Base-by-base conservation (phyloP, 192 early-diverging fungal species). In the Backusella luteola region DNA sequence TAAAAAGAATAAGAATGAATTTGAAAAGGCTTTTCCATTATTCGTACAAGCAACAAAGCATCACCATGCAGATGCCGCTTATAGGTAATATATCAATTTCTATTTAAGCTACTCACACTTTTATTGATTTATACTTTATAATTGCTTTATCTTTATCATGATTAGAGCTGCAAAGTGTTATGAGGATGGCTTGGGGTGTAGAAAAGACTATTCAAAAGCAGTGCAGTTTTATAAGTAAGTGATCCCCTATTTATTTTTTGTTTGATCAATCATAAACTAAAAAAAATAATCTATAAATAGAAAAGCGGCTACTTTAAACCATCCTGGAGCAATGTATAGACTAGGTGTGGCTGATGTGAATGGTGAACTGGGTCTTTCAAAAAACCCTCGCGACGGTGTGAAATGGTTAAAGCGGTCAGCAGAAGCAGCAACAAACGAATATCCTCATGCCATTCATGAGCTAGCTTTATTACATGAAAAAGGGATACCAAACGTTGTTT, bases 31-130 rank as follows among this genome's bases (percentile, higher is more conserved):
- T 12, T 90, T 92, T 76, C 87, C 90, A 4, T 81, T 90, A 46
- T 93, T 89, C 83, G 83, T 89, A 15, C 84, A 85, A 39, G 92
- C 94, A 4, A 90, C 91, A 15, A 94, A 93, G 72, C 89, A 91
- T 76, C 84, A 83, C 34, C 89, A 92, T 77, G 83, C 93, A 15
- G 87, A 89, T 66, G 90, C 92, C 23, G 85, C 87, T 14, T 94
- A 89, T 79, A 76, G 90, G 80, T 81, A 81, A 74, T 63, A 29
- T 63, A 63, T 63, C 56, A 63, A 63, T 63, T 29, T 63, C 11
- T 29, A 23, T 21, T 23, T 63, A 29, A 11, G 21, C 38, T 38
- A 21, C 42, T 44, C 15, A 6, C 4, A 44, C n/a, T 39, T 69
- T 26, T 44, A 71, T 71, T 44, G 56, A 63, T 63, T 11, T 29